Evolutionary conservation across 1,139 yeast genomes (phyloP), one percentile per base, ranked within the genome.

Genomic region (Pichia cactophila): DNA sequence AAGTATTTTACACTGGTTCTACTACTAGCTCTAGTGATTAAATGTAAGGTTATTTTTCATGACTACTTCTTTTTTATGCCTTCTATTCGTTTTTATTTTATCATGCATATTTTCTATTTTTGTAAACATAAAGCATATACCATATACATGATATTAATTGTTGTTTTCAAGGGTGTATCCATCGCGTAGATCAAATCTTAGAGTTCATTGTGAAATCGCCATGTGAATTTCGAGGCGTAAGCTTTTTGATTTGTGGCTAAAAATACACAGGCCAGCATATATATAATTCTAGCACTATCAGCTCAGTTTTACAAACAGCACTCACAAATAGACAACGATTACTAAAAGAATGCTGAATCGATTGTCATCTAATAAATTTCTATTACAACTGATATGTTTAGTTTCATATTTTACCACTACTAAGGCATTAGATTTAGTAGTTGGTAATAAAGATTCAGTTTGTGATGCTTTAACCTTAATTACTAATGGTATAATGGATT

Each of bases 401-500:
- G 2, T 33, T 29, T 20, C 47, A 2, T 36, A 20, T 4, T 33
- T 37, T n/a, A 4, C 39, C 9, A 14, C 17, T 3, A 17, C 45
- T 10, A 20, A 35, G 20, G 52, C 45, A 5, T n/a, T 54, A 3
- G 45, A 57, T n/a, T 56, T 58, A 35, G 56, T 35, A 5, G 56
- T 64, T 12, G 68, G 67, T 37, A 49, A 52, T 52, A 26, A 51
- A 33, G 57, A 57, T 1, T 67, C 72, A 0, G 61, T 70, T n/a
- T 71, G 74, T 54, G 49, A 54, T 17, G 86, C 80, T n/a, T 78
- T 85, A 16, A 72, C 78, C 3, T 66, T 75, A 26, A 70, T 86
- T 16, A 78, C 78, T 10, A 65, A 73, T 33, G 95, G 95, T 54
- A 72, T 83, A 46, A 70, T 86, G 70, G 80, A 81, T 65, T 87